Evolutionary conservation across 73 alveolate species (phyloP), one percentile per base, ranked within the genome.

Genomic region (Paramecium sexaurelia): DNA sequence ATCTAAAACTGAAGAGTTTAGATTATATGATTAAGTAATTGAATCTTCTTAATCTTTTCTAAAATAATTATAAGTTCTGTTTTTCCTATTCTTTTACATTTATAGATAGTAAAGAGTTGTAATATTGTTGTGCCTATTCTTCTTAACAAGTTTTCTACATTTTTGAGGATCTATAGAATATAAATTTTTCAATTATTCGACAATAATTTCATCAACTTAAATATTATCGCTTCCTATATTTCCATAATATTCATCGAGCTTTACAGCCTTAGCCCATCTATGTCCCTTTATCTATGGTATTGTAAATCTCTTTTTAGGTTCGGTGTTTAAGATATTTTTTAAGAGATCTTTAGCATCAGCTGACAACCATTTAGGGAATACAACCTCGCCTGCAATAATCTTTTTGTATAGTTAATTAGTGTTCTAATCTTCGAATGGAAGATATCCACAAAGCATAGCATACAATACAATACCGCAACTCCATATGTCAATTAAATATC

Each of bases 371-470:
- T 86, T 69, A 32, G 96, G 96, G 69, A 94, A 56, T 9, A 91
- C 45, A 40, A 91, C 68, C 5, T 94, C 95, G 5, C 94, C 95
- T 20, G 86, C 91, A 22, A 96, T 85, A 5, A 96, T 96, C 87
- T 96, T 96, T 75, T 96, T 96, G 57, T 96, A 96, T 24, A 96
- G 91, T 26, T 95, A 69, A 19, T 97, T 86, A 8, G 99, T 96
- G 43, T 96, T 94, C 15, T 97, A 96, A 82, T 98, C 99, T 94
- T 98, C 99, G 93, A 98, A 98, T 20, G 99, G 99, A 33, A 98
- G 86, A 86, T 95, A 95, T 33, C 99, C 99, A 84, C 99, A 96
- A 24, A 98, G 92, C 99, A 97, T 95, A 1, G 99, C 99, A 94
- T 93, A 98, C 47, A 98, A 94, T 22, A 98, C 97, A 2, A 98